Conservation (phyloP, 2,329 filamentous ascomycete genomes). For the Pseudogymnoascus sp. region DNA sequence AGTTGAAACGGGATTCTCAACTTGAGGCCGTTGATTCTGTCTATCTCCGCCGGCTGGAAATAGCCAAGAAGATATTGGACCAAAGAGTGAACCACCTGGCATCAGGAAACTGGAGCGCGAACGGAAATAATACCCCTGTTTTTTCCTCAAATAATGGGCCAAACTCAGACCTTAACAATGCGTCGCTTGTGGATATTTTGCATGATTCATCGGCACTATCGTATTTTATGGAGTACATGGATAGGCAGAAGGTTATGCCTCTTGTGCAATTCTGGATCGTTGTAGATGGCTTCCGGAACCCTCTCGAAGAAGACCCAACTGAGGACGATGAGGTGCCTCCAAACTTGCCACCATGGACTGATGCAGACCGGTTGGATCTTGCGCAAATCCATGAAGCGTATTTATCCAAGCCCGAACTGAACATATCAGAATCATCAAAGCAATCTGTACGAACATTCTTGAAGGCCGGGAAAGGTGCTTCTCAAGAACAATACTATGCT, state of each 20-base stretch:
- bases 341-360: slow-evolving; percentile 61
- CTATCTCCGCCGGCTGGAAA: slow-evolving; percentile 82
- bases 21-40: slow-evolving; percentile 73
- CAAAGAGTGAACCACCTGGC: slow-evolving; percentile 79
- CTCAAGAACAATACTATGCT: slow-evolving; percentile 70
- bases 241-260: slow-evolving; percentile 76
- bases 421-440: slow-evolving; percentile 61
- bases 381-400: slow-evolving; percentile 90
- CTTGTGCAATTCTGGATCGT: slow-evolving; percentile 98
- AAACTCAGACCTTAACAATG: slow-evolving; percentile 58
- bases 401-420: slow-evolving; percentile 71
- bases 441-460: slow-evolving; percentile 69
- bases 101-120: slow-evolving; percentile 45
- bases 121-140: slow-evolving; percentile 16
- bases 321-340: slow-evolving; percentile 53
- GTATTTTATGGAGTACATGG: slow-evolving; percentile 99
- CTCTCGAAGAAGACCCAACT: slow-evolving; percentile 75
- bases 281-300: slow-evolving; percentile 91
- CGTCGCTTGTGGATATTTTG: slow-evolving; percentile 74
- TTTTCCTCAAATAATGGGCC: neutral
- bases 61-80: slow-evolving; percentile 82
- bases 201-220: slow-evolving; percentile 84
- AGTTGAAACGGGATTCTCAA: slow-evolving; percentile 75
- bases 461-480: slow-evolving; percentile 65
- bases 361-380: slow-evolving; percentile 78